phyloP scores from a whole-genome alignment of 345 rosid species.

The Stellera chamaejasme region DNA sequence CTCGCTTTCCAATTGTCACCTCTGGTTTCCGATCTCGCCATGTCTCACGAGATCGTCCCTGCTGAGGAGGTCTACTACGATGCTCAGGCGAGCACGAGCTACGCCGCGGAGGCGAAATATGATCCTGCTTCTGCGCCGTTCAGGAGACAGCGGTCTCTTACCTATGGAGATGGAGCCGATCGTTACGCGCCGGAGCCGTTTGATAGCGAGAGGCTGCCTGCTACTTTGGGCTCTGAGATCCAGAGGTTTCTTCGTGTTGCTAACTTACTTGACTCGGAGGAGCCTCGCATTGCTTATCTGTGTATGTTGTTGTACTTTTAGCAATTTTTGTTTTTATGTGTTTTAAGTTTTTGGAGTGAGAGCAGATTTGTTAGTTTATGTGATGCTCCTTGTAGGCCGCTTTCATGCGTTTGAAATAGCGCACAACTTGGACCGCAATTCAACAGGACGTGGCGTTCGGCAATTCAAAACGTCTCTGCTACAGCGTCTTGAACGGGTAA shows the following conservation, averaged over 20 bases:
- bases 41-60: conserved; percentile 62
- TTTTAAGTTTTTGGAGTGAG: neutral
- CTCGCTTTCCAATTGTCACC: neutral
- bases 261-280: conserved; percentile 49
- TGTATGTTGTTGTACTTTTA: conserved; percentile 32
- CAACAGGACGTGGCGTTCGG: conserved; percentile 74
- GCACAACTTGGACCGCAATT: conserved; percentile 63
- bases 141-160: conserved; percentile 35
- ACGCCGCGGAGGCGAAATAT: neutral
- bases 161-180: conserved; percentile 20
- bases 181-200: conserved; percentile 49
- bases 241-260: conserved; percentile 89
- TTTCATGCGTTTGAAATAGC: conserved; percentile 80
- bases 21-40: conserved; percentile 10
- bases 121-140: conserved; percentile 8
- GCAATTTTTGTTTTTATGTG: neutral
- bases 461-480: conserved; percentile 93
- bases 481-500: conserved; percentile 71
- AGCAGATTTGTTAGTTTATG: neutral
- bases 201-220: conserved; percentile 87
- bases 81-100: conserved; percentile 9
- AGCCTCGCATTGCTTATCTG: conserved; percentile 81
- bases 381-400: conserved; percentile 46
- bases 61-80: conserved; percentile 38
- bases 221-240: conserved; percentile 62